These are phyloP conservation scores for Talaromyces sp. DNA, from an alignment of 2,329 filamentous ascomycete genomes.

Conservation along the genomic window DNA sequence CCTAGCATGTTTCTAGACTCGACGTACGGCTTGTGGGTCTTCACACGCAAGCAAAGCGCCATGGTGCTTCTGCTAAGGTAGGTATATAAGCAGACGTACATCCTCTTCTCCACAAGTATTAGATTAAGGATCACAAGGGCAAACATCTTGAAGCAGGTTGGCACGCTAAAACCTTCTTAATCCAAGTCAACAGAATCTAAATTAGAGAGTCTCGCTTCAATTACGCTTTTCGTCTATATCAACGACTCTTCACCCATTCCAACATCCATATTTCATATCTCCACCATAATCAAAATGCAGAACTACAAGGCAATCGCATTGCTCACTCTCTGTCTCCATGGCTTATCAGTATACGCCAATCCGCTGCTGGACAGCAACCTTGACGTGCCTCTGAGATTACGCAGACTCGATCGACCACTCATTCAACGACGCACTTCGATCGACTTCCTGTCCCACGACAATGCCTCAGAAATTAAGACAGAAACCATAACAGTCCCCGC, in stretches of 20 bases:
- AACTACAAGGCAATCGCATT: not conserved
- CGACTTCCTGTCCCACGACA: not conserved
- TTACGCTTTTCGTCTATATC: not conserved
- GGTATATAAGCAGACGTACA: not conserved
- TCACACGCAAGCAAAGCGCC: not conserved
- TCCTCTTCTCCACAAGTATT: not conserved
- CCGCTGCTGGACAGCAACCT: not conserved
- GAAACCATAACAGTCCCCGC: not conserved
- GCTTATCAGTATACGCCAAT: conserved; percentile 8
- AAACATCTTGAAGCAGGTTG: not conserved
- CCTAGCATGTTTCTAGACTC: not conserved
- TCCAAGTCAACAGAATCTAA: not conserved
- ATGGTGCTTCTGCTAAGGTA: not conserved
- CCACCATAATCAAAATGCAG: conserved; percentile 4
- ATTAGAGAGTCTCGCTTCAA: not conserved
- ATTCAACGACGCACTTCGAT: not conserved
- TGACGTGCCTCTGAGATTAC: conserved; percentile 7
- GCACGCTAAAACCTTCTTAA: not conserved
- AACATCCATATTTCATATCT: not conserved
- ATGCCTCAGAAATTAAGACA: not conserved
- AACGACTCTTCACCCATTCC: not conserved
- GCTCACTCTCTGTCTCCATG: conserved; percentile 7
- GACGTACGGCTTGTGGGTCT: not conserved
- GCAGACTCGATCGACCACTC: not conserved
- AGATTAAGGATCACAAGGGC: not conserved